Evolutionary conservation across 2,329 filamentous ascomycete genomes (phyloP).

Genomic region (Penicillium sp.): DNA sequence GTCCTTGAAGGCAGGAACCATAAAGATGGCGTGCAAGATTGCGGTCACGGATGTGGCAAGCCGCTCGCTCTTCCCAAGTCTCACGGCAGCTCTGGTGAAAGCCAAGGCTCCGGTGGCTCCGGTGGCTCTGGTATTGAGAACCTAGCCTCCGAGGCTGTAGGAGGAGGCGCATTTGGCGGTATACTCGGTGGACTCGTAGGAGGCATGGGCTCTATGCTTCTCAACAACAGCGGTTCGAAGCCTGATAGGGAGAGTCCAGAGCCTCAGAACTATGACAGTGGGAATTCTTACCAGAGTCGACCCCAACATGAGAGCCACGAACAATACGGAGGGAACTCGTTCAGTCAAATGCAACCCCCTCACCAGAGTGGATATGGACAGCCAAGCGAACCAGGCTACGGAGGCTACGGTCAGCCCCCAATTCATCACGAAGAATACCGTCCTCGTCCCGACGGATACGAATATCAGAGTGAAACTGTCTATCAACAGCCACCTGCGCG

Average conservation of each 20-base stretch:
- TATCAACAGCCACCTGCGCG: conserved; percentile 17
- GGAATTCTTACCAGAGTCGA: conserved; percentile 9
- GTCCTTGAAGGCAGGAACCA: conserved; percentile 79
- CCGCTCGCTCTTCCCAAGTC: conserved; percentile 71
- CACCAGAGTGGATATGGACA: conserved; percentile 15
- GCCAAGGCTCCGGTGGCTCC: conserved; percentile 20
- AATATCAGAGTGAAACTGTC: conserved; percentile 20
- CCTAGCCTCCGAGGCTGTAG: conserved; percentile 59
- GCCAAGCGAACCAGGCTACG: conserved; percentile 20
- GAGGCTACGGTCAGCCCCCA: conserved; percentile 17
- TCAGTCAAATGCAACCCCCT: conserved; percentile 4
- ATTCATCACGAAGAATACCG: conserved; percentile 13
- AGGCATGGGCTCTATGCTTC: conserved; percentile 58
- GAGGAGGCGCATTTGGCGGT: conserved; percentile 66
- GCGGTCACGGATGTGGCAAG: conserved; percentile 82
- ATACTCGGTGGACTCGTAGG: conserved; percentile 68
- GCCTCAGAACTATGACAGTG: conserved; percentile 8
- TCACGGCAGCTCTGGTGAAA: conserved; percentile 26
- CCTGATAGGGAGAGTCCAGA: conserved; percentile 14
- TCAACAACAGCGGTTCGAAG: conserved; percentile 52
- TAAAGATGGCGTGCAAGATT: conserved; percentile 79
- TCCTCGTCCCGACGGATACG: conserved; percentile 12
- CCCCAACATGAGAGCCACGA: conserved; percentile 13
- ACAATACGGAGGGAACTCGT: conserved; percentile 17
- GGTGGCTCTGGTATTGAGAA: conserved; percentile 46